phyloP scores from a whole-genome alignment of 2,329 filamentous ascomycete genomes.

The Zelopaecilomyces penicillatus region DNA sequence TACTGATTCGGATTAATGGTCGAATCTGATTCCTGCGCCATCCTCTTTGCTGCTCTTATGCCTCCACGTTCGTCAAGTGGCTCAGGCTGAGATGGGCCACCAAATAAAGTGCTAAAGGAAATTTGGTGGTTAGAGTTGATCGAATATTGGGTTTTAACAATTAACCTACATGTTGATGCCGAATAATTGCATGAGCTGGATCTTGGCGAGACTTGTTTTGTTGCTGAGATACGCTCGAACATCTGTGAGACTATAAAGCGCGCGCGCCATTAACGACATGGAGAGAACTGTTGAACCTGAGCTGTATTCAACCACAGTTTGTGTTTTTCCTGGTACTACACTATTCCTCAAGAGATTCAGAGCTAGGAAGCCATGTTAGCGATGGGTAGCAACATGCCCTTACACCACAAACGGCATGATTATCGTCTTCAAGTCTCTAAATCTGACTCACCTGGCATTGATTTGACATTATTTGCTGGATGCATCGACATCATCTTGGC shows the following conservation, averaged over 20 bases:
- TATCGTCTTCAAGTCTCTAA: neutral
- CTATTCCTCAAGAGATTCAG: slow-evolving; percentile 36
- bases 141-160: too few species aligned
- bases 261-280: slow-evolving; percentile 46
- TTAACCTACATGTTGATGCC: slow-evolving; percentile 41
- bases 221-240: slow-evolving; percentile 49
- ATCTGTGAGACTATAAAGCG: slow-evolving; percentile 42
- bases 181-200: slow-evolving; percentile 52
- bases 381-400: too few species aligned
- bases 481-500: slow-evolving; percentile 60
- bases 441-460: slow-evolving; percentile 41
- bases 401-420: slow-evolving; percentile 9
- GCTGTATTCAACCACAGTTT: slow-evolving; percentile 51
- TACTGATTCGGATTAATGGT: slow-evolving; percentile 49
- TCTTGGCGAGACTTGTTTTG: slow-evolving; percentile 45
- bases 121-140: neutral
- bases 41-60: slow-evolving; percentile 37
- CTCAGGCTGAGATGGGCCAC: slow-evolving; percentile 50
- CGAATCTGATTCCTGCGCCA: slow-evolving; percentile 32
- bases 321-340: slow-evolving; percentile 27
- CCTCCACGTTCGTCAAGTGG: slow-evolving; percentile 44
- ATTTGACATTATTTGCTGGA: slow-evolving; percentile 57
- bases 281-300: slow-evolving; percentile 56
- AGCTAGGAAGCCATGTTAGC: slow-evolving; percentile 21
- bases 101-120: slow-evolving; percentile 41